Percentiles rank a stretch among this genome's conserved stretches.
These are phyloP conservation scores for Chrysosphaeria jannelii DNA, from an alignment of 2,329 filamentous ascomycete species.

Conservation along the genomic window DNA sequence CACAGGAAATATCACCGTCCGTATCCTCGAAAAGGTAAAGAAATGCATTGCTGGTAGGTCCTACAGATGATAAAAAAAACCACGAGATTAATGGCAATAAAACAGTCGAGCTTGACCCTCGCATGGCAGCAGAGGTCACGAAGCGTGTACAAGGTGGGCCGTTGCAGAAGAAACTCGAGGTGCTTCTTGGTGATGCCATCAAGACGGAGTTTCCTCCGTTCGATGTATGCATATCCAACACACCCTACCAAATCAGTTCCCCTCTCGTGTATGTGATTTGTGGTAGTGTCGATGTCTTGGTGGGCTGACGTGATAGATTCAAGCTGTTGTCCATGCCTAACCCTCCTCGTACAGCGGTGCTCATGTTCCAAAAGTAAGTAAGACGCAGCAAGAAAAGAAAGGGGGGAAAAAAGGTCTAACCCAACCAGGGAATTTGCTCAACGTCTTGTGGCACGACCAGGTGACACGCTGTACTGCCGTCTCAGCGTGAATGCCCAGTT, in stretches of 20 bases:
- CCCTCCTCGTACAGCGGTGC: slow-evolving; percentile 44
- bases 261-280: slow-evolving; percentile 29
- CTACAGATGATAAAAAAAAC: too few relatives aligned
- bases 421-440: slow-evolving; percentile 72
- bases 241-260: slow-evolving; percentile 55
- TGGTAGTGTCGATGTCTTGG: background rate
- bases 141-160: slow-evolving; percentile 82
- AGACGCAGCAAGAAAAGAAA: too few relatives aligned
- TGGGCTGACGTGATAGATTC: slow-evolving; percentile 18
- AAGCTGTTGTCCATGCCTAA: slow-evolving; percentile 52
- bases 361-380: slow-evolving; percentile 35
- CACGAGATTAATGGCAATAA: background rate
- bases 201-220: slow-evolving; percentile 38
- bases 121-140: slow-evolving; percentile 85
- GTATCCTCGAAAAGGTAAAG: slow-evolving; percentile 67
- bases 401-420: too few relatives aligned
- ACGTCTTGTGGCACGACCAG: slow-evolving; percentile 61
- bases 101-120: slow-evolving; percentile 62
- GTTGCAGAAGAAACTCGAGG: slow-evolving; percentile 50
- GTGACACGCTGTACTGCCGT: slow-evolving; percentile 72
- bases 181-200: slow-evolving; percentile 64
- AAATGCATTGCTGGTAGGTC: slow-evolving; percentile 28
- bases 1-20: slow-evolving; percentile 58
- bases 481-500: slow-evolving; percentile 83
- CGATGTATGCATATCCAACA: slow-evolving; percentile 46